A percentile compares a stretch with the other conserved stretches of the same genome.
Conservation (phyloP, 2,329 filamentous ascomycete species). For the Cladosporium phlei region DNA sequence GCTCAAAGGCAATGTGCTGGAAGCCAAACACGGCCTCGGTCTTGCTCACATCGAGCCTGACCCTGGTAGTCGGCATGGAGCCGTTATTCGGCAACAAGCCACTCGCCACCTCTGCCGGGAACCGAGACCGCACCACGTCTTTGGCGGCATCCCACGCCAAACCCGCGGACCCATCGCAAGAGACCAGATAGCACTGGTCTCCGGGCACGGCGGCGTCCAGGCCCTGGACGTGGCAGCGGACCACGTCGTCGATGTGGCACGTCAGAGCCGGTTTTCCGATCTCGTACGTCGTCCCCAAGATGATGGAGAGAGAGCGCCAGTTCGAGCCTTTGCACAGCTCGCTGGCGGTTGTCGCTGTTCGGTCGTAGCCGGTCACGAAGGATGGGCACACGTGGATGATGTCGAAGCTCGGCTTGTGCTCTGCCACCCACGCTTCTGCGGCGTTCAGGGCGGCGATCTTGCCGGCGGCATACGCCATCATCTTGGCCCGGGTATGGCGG, state of each 20-base stretch:
- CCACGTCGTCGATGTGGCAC: constrained; percentile 30
- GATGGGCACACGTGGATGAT: constrained; percentile 28
- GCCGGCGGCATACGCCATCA: constrained; percentile 25
- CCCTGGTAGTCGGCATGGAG: background rate
- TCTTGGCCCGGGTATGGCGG: constrained; percentile 18
- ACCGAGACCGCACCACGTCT: constrained; percentile 15
- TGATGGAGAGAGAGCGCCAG: constrained; percentile 17
- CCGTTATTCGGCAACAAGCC: constrained; percentile 17
- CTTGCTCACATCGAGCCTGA: constrained; percentile 15
- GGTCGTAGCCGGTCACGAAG: constrained; percentile 30
- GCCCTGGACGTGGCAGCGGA: constrained; percentile 28
- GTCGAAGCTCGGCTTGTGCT: constrained; percentile 26
- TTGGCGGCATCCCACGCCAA: constrained; percentile 16
- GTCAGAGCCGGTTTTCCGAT: background rate
- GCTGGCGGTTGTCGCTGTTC: constrained; percentile 22
- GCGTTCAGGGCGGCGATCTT: constrained; percentile 24
- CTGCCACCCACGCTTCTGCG: constrained; percentile 23
- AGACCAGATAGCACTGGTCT: constrained; percentile 21
- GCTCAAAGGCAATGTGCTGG: constrained; percentile 15
- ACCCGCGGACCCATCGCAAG: background rate
- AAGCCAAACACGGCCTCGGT: constrained; percentile 20
- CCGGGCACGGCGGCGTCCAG: constrained; percentile 20
- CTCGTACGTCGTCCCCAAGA: constrained; percentile 16
- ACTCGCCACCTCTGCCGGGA: background rate
- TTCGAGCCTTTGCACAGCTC: constrained; percentile 24